Evolutionary conservation across 208 protist genomes (phyloP), one percentile per base, ranked within the genome.

Genomic region (Crithidia bombi): DNA sequence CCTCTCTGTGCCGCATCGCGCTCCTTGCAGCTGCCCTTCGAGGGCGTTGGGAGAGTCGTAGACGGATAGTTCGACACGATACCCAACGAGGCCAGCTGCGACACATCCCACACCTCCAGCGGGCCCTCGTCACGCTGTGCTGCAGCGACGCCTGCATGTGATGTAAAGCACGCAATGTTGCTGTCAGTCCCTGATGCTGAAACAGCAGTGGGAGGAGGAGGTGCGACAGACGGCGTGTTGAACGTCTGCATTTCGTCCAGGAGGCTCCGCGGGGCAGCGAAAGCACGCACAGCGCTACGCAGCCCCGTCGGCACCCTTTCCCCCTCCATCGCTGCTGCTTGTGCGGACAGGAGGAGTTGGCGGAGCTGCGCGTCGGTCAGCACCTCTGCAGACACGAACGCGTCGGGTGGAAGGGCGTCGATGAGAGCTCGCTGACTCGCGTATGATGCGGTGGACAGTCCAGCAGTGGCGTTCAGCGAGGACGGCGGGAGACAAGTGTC

Each of bases 361-460:
- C 3, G 15, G 17, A 66, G 46, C 61, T 66, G 61, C 4, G 47
- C 23, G 7, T 56, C 23, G 2, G 46, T 44, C 2, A 56, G 17
- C 6, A 35, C 46, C 2, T 66, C 66, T 2, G 54, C 50, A 14
- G 71, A 30, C 5, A 38, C 26, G 36, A 77, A 77, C 38, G 61
- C 47, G 56, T 65, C 30, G 0, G 17, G 17, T 10, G 36, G 39
- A 0, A 71, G 63, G 1, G 54, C 64, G 38, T 65, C 49, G 9
- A 77, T 25, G 3, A 77, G 46, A 0, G 64, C 56, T 7, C 35
- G 26, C 28, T 61, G 21, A 32, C 44, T 43, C 38, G 38, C 38
- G 38, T 43, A 14, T 43, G 38, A 43, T 41, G 36, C 36, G 9
- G 12, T 6, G 6, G 36, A 12, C 36, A 41, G 12, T 41, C 9